Evolutionary conservation across 768 basidiomycete genomes (phyloP).

Genomic region (Boletus rufocinnamomeus): DNA sequence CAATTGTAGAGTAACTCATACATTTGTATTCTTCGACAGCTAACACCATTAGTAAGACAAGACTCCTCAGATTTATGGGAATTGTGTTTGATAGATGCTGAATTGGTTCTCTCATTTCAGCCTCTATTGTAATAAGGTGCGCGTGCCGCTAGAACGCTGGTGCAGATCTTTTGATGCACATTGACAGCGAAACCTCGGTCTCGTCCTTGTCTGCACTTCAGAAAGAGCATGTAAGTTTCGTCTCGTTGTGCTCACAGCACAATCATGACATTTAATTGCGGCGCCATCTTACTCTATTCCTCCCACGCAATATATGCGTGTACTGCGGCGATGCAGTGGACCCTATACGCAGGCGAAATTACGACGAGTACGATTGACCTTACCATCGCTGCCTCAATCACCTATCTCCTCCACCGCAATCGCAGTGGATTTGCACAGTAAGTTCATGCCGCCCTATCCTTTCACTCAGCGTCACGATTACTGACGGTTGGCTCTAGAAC

Average conservation of each 20-base stretch:
- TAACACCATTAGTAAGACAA: background rate
- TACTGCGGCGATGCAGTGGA: background rate
- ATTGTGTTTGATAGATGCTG: background rate
- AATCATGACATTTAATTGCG: background rate
- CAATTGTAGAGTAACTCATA: too few relatives aligned
- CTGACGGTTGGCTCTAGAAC: background rate
- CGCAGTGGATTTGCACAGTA: background rate
- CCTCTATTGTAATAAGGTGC: background rate
- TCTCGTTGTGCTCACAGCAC: background rate
- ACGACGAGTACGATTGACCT: background rate
- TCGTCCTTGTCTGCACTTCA: background rate
- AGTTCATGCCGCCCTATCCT: background rate
- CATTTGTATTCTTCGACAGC: background rate
- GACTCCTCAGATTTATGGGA: too few relatives aligned
- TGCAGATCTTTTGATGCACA: background rate
- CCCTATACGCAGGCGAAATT: background rate
- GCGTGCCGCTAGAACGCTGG: background rate
- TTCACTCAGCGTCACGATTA: background rate
- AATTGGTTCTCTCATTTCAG: background rate
- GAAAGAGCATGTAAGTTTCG: background rate
- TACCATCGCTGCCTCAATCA: background rate
- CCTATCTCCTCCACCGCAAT: background rate
- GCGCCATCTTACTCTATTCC: background rate
- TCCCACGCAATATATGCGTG: background rate
- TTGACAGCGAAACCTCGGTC: background rate